Evolutionary conservation across 192 early-diverging fungal species (phyloP), one percentile per base, ranked within the genome.

Genomic region (Backusella circina): DNA sequence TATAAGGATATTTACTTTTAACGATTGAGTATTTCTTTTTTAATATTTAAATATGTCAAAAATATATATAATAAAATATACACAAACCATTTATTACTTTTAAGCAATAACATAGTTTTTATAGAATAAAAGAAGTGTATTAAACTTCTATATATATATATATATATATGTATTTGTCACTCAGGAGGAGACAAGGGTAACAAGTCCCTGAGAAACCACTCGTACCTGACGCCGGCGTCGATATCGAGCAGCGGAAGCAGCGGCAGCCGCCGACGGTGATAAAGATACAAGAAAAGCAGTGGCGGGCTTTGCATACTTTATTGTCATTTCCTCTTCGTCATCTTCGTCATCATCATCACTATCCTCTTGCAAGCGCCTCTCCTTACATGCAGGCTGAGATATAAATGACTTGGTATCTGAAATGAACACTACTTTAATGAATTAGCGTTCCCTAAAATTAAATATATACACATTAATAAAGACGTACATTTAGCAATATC

Each of bases 231-330:
- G 32, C 32, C 36, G 33, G 21, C 70, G 38, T 71, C 70, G 41
- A 32, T 9, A 31, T 51, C 50, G 41, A 23, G 70, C 70, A 21
- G 41, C 70, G n/a, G 70, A 51, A 51, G 70, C 70, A 8, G 70
- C 70, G 5, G 70, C 70, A 16, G 70, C 70, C 7, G 70, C 38
- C 1, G 32, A 33, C 18, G 70, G 70, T 13, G 70, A 71, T 31
- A 71, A 33, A 7, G 70, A 51, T 18, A 71, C 70, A n/a, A 71
- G 32, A 51, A 54, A 71, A 9, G 70, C 70, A 51, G 70, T 71
- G 33, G 70, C 41, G 31, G 41, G 38, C 23, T 41, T 31, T 51
- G 44, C 26, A 8, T 33, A 21, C 3, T 32, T 33, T 32, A 50
- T n/a, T 21, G 33, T 68, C 26, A 51, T 33, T 32, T 44, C 39